phyloP scores from a whole-genome alignment of 129 eudicot species.

The Artemisia annua region DNA sequence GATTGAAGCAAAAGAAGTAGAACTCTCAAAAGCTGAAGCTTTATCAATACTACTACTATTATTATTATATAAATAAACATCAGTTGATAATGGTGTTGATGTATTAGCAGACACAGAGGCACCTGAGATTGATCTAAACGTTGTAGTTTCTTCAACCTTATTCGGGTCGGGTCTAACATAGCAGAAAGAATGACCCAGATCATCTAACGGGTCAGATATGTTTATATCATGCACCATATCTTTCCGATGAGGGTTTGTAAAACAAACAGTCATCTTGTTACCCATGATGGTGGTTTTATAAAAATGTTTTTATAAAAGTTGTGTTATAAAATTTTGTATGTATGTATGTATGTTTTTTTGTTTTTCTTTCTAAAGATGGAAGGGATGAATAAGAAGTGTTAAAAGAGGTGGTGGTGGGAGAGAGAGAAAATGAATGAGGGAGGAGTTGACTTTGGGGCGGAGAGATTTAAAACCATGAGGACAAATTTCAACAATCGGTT shows the following conservation, averaged over 20 bases:
- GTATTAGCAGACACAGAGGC: conserved; percentile 94
- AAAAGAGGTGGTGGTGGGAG: conserved; percentile 19
- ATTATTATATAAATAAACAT: conserved; percentile 45
- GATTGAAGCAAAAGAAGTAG: conserved; percentile 75
- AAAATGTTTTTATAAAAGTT: too few species aligned
- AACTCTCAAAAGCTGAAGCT: conserved; percentile 79
- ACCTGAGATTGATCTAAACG: conserved; percentile 85
- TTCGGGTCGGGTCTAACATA: conserved; percentile 68
- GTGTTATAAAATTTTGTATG: background rate
- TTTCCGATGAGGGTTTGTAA: conserved; percentile 59
- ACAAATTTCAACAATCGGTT: conserved; percentile 29
- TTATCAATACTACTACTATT: conserved; percentile 42
- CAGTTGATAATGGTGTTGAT: conserved; percentile 85
- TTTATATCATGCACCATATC: conserved; percentile 29
- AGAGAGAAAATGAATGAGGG: conserved; percentile 3
- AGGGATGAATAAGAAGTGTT: conserved; percentile 17
- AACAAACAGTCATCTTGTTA: conserved; percentile 71
- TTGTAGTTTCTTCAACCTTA: conserved; percentile 57
- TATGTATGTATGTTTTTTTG: conserved; percentile 17
- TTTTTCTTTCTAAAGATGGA: background rate
- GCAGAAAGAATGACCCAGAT: conserved; percentile 90
- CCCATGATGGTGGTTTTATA: conserved; percentile 57
- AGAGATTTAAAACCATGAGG: conserved; percentile 41
- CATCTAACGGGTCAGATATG: conserved; percentile 71
- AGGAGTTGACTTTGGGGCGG: conserved; percentile 55